A percentile compares a stretch with the other conserved stretches of the same genome.
phyloP scores from a whole-genome alignment of 257 asterid genomes.

The Nyctanthes arbortristis region DNA sequence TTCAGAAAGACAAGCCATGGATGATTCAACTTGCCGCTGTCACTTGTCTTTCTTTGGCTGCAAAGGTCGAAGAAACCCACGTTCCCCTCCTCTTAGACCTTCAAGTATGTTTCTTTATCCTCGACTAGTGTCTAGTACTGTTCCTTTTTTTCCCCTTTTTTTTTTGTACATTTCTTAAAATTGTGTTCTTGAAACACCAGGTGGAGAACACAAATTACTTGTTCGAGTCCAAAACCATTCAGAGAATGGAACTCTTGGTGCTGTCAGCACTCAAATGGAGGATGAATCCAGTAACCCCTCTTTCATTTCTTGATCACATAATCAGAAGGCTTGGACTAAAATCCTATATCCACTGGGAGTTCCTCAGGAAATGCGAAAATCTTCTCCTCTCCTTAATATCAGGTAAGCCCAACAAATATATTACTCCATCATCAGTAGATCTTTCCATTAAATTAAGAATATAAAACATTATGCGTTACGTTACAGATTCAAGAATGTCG shows the following conservation, averaged over 20 bases:
- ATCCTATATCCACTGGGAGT: constrained; percentile 52
- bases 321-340: constrained; percentile 71
- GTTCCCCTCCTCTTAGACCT: constrained; percentile 87
- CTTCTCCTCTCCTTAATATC: constrained; percentile 62
- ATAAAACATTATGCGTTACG: not conserved
- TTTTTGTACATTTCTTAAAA: not conserved
- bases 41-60: constrained; percentile 87
- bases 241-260: constrained; percentile 87
- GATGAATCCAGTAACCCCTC: constrained; percentile 94
- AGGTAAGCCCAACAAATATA: constrained; percentile 39
- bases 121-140: not conserved
- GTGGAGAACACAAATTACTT: constrained; percentile 58
- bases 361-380: constrained; percentile 58
- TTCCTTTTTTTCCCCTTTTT: too few species aligned
- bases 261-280: constrained; percentile 79
- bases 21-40: constrained; percentile 80
- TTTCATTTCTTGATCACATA: constrained; percentile 79
- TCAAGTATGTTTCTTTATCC: constrained; percentile 46
- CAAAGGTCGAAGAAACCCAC: constrained; percentile 83
- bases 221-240: constrained; percentile 79
- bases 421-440: not conserved
- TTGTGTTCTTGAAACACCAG: constrained; percentile 28
- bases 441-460: not conserved
- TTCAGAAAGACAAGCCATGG: constrained; percentile 75
- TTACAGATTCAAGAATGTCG: constrained; percentile 67